These are phyloP conservation scores for Coniochaeta sp. DNA, from an alignment of 2,329 filamentous ascomycete genomes.

Conservation along the genomic window DNA sequence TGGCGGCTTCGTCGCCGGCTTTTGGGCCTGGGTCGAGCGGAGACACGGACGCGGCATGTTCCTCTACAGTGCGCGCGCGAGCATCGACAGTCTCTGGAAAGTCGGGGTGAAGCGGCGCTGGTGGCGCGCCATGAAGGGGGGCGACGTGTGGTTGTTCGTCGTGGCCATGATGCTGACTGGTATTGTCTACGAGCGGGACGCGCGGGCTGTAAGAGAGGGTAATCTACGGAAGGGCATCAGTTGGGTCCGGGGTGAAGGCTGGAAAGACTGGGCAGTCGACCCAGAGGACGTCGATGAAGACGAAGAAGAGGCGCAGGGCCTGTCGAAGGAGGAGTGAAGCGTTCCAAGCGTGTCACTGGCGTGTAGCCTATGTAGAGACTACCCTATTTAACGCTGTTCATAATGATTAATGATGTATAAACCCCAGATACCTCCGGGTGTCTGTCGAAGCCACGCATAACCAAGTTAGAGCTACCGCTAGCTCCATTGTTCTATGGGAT, in stretches of 20 bases:
- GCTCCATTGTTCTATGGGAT: neutral
- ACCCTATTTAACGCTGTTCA: neutral
- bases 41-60: slow-evolving; percentile 60
- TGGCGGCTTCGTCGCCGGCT: slow-evolving; percentile 74
- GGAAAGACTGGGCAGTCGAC: slow-evolving; percentile 56
- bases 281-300: slow-evolving; percentile 40
- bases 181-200: slow-evolving; percentile 66
- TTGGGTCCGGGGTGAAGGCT: slow-evolving; percentile 70
- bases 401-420: neutral
- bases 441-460: neutral
- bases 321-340: slow-evolving; percentile 17
- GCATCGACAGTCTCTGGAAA: slow-evolving; percentile 82
- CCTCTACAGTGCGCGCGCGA: slow-evolving; percentile 70
- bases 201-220: slow-evolving; percentile 58
- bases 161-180: slow-evolving; percentile 71
- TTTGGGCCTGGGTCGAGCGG: slow-evolving; percentile 76
- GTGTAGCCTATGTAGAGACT: neutral
- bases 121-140: slow-evolving; percentile 77
- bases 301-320: slow-evolving; percentile 21
- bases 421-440: neutral
- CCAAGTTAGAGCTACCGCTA: neutral
- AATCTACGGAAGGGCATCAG: slow-evolving; percentile 65
- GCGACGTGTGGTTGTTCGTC: slow-evolving; percentile 80
- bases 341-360: neutral
- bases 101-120: slow-evolving; percentile 84